Evolutionary conservation across 352 stramenopile species (phyloP).

Genomic region (Pilasporangium apinafurcum): DNA sequence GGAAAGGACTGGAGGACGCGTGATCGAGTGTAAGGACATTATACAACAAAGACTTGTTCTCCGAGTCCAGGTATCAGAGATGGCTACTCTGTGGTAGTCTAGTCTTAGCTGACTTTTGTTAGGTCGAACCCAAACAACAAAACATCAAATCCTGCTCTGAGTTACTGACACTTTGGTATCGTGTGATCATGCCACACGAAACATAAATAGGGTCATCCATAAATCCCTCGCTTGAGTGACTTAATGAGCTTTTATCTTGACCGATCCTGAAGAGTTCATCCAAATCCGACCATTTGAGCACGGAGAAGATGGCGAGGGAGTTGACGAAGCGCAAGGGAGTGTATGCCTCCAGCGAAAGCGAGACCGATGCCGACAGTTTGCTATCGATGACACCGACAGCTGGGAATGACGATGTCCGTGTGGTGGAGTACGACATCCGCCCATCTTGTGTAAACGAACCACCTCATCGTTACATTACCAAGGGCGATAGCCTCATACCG

Average conservation of each 20-base stretch:
- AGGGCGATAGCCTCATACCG: slow-evolving; percentile 22
- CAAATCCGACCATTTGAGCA: slow-evolving; percentile 10
- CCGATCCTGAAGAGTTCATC: slow-evolving; percentile 23
- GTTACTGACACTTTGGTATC: no score
- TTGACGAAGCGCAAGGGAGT: slow-evolving; percentile 50
- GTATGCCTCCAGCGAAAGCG: slow-evolving; percentile 3
- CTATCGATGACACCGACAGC: slow-evolving; percentile 6
- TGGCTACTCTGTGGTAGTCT: no score
- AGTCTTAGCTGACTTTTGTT: no score
- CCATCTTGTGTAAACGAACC: slow-evolving; percentile 46
- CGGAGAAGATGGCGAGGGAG: slow-evolving; percentile 18
- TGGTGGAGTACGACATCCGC: slow-evolving; percentile 53
- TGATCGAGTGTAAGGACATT: no score
- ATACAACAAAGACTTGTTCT: no score
- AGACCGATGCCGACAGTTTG: slow-evolving; percentile 2
- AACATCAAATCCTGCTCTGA: no score
- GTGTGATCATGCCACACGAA: no score
- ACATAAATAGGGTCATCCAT: no score
- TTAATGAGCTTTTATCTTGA: not conserved
- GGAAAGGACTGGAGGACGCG: no score
- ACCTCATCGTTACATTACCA: slow-evolving; percentile 37
- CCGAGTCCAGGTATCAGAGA: no score
- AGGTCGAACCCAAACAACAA: no score
- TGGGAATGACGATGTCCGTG: slow-evolving; percentile 20
- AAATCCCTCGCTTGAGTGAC: slow-evolving; percentile 1